phyloP scores from a whole-genome alignment of 257 asterid species.

The Jacaranda mimosifolia region DNA sequence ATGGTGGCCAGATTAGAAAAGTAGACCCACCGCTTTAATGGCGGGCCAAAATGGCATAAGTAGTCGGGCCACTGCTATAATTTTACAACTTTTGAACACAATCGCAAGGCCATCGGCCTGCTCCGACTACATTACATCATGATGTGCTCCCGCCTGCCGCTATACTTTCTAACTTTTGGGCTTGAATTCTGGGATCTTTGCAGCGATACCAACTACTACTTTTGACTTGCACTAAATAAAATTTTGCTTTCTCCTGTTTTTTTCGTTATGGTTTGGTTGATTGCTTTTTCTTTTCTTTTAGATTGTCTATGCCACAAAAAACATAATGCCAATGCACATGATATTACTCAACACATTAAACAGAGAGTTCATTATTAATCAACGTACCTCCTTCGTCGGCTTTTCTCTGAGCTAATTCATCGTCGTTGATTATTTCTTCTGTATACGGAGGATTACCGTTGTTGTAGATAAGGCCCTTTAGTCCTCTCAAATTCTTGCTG shows the following conservation, averaged over 20 bases:
- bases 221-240: slow-evolving; percentile 27
- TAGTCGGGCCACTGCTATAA: not conserved
- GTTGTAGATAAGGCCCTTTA: slow-evolving; percentile 47
- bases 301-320: not conserved
- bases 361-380: not conserved
- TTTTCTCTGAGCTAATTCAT: slow-evolving; percentile 69
- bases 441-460: slow-evolving; percentile 42
- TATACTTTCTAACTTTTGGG: not conserved
- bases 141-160: not conserved
- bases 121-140: not conserved
- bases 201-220: slow-evolving; percentile 39
- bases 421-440: slow-evolving; percentile 63
- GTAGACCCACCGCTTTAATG: not conserved
- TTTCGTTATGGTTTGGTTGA: not conserved
- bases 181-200: slow-evolving; percentile 12
- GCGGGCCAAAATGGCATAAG: slow-evolving; percentile 35
- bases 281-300: no score
- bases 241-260: not conserved
- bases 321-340: no score
- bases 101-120: not conserved
- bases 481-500: slow-evolving; percentile 62
- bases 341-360: not conserved
- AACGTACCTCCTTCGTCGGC: slow-evolving; percentile 73
- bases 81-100: not conserved
- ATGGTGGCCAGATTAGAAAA: not conserved